A percentile compares a stretch with the other conserved stretches of the same genome.
Evolutionary conservation across 1,284 basidiomycete species (phyloP).

Genomic region (Malassezia pachydermatis): DNA sequence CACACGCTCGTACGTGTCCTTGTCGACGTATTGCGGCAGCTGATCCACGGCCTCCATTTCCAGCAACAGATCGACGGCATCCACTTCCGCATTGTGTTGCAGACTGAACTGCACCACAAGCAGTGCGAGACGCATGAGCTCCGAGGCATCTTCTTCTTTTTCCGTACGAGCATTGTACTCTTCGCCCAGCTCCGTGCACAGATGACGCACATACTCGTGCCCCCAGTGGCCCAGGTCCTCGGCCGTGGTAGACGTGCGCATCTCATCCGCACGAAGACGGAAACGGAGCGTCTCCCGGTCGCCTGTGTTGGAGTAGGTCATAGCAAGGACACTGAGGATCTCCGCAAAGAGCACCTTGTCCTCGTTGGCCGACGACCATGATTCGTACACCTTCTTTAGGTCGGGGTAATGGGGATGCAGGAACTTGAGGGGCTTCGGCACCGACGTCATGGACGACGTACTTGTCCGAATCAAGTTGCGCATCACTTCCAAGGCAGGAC

Average conservation of each 20-base stretch:
- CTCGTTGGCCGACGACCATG: conserved; percentile 28
- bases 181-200: conserved; percentile 90
- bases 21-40: conserved; percentile 49
- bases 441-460: conserved; percentile 98
- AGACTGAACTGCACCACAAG: conserved; percentile 85
- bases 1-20: conserved; percentile 82
- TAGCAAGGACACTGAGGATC: conserved; percentile 95
- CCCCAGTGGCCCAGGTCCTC: conserved; percentile 88
- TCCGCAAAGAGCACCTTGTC: conserved; percentile 85
- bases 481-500: conserved; percentile 83
- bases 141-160: conserved; percentile 24
- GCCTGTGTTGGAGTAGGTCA: conserved; percentile 96
- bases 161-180: conserved; percentile 59
- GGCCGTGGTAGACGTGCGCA: conserved; percentile 24
- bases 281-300: conserved; percentile 75
- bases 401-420: conserved; percentile 87
- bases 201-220: conserved; percentile 95
- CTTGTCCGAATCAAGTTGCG: conserved; percentile 89
- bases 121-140: conserved; percentile 60
- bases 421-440: conserved; percentile 98
- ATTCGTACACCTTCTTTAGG: conserved; percentile 51
- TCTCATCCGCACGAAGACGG: conserved; percentile 32
- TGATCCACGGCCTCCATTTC: conserved; percentile 81
- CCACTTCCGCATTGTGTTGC: conserved; percentile 91
- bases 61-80: conserved; percentile 89